These are phyloP conservation scores for Ascosphaera apis DNA, from an alignment of 2,329 filamentous ascomycete genomes.

Conservation along the genomic window DNA sequence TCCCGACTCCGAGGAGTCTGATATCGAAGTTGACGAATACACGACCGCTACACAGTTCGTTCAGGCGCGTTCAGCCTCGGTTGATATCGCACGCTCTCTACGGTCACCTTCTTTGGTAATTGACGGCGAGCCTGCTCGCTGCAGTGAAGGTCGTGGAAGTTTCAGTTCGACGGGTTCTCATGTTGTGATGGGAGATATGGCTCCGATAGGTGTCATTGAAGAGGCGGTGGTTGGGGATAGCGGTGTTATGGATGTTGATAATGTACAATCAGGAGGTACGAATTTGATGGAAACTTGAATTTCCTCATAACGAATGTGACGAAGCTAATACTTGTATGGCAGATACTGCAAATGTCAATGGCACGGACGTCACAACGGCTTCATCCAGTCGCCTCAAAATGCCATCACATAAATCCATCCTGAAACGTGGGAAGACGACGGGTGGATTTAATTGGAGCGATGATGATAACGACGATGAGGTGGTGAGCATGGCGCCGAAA, in stretches of 20 bases:
- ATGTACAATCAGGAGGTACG: not conserved
- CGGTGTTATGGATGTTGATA: not conserved
- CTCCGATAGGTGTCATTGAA: not conserved
- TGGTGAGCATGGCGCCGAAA: not conserved
- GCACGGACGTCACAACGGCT: not conserved
- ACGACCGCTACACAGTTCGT: not conserved
- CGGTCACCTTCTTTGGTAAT: not conserved
- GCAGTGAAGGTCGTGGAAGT: not conserved
- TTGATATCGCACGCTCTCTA: not conserved
- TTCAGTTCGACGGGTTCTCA: not conserved
- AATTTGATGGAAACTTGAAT: not conserved
- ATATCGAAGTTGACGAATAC: constrained; percentile 13
- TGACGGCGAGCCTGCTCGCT: not conserved
- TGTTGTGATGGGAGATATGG: not conserved
- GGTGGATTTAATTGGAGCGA: not conserved
- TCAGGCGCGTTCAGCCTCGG: not conserved
- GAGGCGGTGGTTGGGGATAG: not conserved
- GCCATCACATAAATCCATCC: not conserved
- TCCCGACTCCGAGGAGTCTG: constrained; percentile 22
- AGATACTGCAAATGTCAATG: not conserved
- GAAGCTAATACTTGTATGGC: not conserved
- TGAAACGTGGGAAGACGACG: not conserved
- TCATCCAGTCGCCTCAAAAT: not conserved
- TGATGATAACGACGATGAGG: not conserved
- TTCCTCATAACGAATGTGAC: not conserved